phyloP scores from a whole-genome alignment of 2,329 filamentous ascomycete genomes.

The Chrysosporium keratinophilum region DNA sequence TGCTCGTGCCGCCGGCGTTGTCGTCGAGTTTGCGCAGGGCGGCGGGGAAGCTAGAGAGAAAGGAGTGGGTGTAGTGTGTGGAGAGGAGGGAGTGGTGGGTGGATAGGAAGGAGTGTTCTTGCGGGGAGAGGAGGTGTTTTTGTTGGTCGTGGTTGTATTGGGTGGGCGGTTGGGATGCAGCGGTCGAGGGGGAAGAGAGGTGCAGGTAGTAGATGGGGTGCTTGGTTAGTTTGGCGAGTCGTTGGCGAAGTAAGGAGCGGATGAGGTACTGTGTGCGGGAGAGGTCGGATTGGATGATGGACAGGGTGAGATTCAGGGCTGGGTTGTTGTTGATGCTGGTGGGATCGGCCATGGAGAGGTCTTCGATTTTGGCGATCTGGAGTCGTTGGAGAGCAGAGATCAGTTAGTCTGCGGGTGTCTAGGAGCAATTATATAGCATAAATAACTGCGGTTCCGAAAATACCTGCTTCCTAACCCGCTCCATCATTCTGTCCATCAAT shows the following conservation, averaged over 20 bases:
- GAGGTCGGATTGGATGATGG: conserved; percentile 91
- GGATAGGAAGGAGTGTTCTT: conserved; percentile 72
- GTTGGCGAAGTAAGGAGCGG: conserved; percentile 66
- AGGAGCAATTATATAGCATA: background rate
- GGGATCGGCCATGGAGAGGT: conserved; percentile 38
- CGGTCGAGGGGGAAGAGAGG: conserved; percentile 19
- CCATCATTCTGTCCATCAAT: conserved; percentile 73
- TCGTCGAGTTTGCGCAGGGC: conserved; percentile 79
- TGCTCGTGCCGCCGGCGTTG: conserved; percentile 75
- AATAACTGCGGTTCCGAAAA: background rate
- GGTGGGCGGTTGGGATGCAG: conserved; percentile 15
- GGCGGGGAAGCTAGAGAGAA: conserved; percentile 70
- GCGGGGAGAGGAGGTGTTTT: conserved; percentile 53
- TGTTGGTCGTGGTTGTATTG: conserved; percentile 10
- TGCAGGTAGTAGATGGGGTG: conserved; percentile 42
- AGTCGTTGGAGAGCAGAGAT: background rate
- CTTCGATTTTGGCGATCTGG: conserved; percentile 58
- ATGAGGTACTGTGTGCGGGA: conserved; percentile 89
- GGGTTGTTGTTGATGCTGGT: conserved; percentile 58
- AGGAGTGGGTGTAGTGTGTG: conserved; percentile 74
- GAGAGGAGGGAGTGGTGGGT: conserved; percentile 77
- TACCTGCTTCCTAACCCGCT: conserved; percentile 55
- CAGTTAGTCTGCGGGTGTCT: background rate
- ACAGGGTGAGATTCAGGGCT: conserved; percentile 82
- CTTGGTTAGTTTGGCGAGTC: conserved; percentile 63